Percentiles rank a stretch among this genome's conserved stretches.
Evolutionary conservation across 176 grass and related monocot species (phyloP).

Genomic region (Themeda triandra): DNA sequence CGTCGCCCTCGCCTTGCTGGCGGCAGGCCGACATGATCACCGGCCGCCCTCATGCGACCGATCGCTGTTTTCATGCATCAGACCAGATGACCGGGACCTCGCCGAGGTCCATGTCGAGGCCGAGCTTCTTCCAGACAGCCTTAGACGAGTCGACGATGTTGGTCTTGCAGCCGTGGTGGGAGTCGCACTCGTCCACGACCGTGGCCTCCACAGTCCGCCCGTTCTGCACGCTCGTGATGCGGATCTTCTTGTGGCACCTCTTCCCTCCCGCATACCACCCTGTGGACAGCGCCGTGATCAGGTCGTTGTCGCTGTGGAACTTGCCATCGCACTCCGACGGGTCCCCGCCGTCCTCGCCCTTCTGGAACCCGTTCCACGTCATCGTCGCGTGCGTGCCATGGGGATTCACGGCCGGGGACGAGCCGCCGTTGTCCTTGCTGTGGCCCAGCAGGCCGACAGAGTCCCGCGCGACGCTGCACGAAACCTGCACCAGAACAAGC

Average conservation of each 20-base stretch:
- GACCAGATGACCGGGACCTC: slow-evolving; percentile 19
- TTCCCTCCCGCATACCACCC: slow-evolving; percentile 10
- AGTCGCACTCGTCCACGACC: slow-evolving; percentile 42
- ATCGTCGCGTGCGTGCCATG: background rate
- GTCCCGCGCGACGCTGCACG: background rate
- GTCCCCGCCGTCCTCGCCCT: background rate
- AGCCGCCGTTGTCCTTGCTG: background rate
- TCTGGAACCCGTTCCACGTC: slow-evolving; percentile 21
- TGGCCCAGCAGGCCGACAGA: background rate
- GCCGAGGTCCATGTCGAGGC: slow-evolving; percentile 12
- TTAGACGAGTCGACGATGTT: slow-evolving; percentile 31
- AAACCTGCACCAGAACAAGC: background rate
- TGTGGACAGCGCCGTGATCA: slow-evolving; percentile 33
- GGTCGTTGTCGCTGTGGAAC: slow-evolving; percentile 22
- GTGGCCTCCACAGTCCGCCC: background rate
- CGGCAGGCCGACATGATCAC: no score
- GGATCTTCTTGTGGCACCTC: slow-evolving; percentile 26
- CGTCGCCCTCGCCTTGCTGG: no score
- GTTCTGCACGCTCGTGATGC: slow-evolving; percentile 3
- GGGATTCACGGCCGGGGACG: background rate
- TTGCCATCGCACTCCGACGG: slow-evolving; percentile 8
- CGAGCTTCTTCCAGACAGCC: slow-evolving; percentile 34
- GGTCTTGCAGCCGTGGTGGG: background rate
- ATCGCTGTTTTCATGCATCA: background rate
- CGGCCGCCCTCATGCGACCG: background rate